Base-by-base conservation (phyloP, 768 basidiomycete species). In the Rhodotorula kratochvilovae region DNA sequence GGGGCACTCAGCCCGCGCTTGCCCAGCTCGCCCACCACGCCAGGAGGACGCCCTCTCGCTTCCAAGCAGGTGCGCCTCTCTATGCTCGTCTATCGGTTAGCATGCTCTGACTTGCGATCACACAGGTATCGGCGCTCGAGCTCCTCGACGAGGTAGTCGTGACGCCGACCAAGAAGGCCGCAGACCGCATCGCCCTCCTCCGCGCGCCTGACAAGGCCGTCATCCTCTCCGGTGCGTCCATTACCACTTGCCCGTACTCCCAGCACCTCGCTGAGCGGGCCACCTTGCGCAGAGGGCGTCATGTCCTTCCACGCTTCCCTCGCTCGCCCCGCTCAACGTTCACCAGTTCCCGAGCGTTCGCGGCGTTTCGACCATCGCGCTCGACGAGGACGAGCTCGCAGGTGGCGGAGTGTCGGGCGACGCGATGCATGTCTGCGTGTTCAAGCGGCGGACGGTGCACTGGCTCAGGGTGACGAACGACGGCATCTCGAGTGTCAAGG, bases 301-400 rank as follows among this genome's bases (percentile, higher is more conserved):
- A 81, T 98, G 7, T 85, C 89, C 78, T 88, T 96, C 78, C 90
- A 90, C 75, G 84, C 87, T 0, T 82, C 93, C 95, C 2, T 86
- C 87, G 8, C 84, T 97, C 29, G 90, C 93, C 68, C 85, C 86
- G 1, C 84, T 90, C 0, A 84, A 87, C 12, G 81, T 82, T 8
- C 83, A 81, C 19, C 73, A 81, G 25, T 87, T 90, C 71, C 89
- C 89, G 67, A 89, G 93, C 5, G 84, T 97, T 33, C 85, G 92
- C 56, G 88, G 93, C 68, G 89, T 91, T 8, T 81, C 89, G 29
- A 83, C 89, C 0, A 87, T 95, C 73, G 87, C 92, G 0, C 87
- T 96, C 0, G 94, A 98, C 77, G 87, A 93, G 66, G 79, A 67
- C 31, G 66, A 74, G 29, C 51, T 70, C 1, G 43, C 45, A 7